A percentile compares a stretch with the other conserved stretches of the same genome.
These are phyloP conservation scores for Colletotrichum destructivum DNA, from an alignment of 2,329 filamentous ascomycete species.

Conservation along the genomic window DNA sequence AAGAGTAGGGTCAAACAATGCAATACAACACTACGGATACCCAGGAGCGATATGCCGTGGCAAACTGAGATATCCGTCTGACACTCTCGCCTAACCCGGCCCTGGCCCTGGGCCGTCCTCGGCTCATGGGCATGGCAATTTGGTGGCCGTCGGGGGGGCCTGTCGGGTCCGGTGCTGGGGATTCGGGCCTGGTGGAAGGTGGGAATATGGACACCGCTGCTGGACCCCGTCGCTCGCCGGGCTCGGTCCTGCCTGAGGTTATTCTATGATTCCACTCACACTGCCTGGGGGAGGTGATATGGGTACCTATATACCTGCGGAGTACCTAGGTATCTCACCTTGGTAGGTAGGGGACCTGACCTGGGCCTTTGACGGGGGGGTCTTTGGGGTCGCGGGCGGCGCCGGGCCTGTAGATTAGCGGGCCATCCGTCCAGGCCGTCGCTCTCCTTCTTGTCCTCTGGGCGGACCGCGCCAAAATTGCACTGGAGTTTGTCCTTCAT, in stretches of 20 bases:
- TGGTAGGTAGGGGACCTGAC: not conserved
- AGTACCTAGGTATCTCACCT: not conserved
- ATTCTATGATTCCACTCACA: not conserved
- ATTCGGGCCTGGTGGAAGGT: conserved; percentile 12
- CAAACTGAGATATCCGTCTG: conserved; percentile 6
- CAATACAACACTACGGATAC: not conserved
- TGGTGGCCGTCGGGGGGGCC: conserved; percentile 3
- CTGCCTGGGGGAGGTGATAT: not conserved
- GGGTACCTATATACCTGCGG: too few species aligned
- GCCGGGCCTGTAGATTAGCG: conserved; percentile 43
- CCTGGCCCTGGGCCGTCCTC: not conserved
- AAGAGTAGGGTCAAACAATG: not conserved
- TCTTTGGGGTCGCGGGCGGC: conserved; percentile 31
- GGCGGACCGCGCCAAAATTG: conserved; percentile 42
- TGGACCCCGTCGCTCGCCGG: not conserved
- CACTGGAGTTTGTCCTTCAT: conserved; percentile 29
- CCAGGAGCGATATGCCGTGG: conserved; percentile 5
- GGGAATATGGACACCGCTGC: not conserved
- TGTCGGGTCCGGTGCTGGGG: conserved; percentile 6
- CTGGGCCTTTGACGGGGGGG: not conserved
- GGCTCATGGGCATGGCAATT: conserved; percentile 8
- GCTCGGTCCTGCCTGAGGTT: conserved; percentile 1
- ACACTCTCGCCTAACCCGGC: conserved; percentile 11
- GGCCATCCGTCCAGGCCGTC: conserved; percentile 21
- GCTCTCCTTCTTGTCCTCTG: not conserved